A percentile compares a stretch with the other conserved stretches of the same genome.
phyloP scores from a whole-genome alignment of 106 monocot genomes.

The Dendrobium nobile region DNA sequence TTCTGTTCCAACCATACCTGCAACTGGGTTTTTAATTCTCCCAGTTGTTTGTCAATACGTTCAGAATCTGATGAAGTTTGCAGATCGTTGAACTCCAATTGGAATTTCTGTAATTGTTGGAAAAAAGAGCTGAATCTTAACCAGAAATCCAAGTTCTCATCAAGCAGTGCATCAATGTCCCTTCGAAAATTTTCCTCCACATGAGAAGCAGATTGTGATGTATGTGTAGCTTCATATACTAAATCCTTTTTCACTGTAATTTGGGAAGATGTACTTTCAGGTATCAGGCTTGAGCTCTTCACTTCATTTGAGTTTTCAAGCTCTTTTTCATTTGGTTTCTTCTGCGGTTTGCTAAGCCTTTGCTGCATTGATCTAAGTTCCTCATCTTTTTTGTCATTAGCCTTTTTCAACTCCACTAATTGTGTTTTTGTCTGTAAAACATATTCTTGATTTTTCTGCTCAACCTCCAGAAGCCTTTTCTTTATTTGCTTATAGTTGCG shows the following conservation, averaged over 20 bases:
- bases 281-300: slow-evolving; percentile 4
- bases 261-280: slow-evolving; percentile 1
- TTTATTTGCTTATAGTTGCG: slow-evolving; percentile 60
- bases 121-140: slow-evolving; percentile 71
- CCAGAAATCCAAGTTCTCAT: slow-evolving; percentile 87
- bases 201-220: slow-evolving; percentile 12
- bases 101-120: slow-evolving; percentile 63
- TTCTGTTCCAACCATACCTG: slow-evolving; percentile 78
- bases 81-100: slow-evolving; percentile 27
- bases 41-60: slow-evolving; percentile 35
- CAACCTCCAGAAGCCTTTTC: slow-evolving; percentile 37
- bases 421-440: slow-evolving; percentile 34
- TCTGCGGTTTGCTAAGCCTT: slow-evolving; percentile 35
- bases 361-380: slow-evolving; percentile 47
- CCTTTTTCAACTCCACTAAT: slow-evolving; percentile 39
- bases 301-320: background rate
- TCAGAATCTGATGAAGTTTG: slow-evolving; percentile 24
- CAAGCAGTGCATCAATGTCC: slow-evolving; percentile 63
- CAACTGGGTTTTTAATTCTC: slow-evolving; percentile 55
- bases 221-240: background rate
- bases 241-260: slow-evolving; percentile 6
- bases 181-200: slow-evolving; percentile 60
- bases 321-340: slow-evolving; percentile 6
- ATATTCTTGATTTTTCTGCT: slow-evolving; percentile 31
- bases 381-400: slow-evolving; percentile 56